A percentile compares a stretch with the other conserved stretches of the same genome.
Conservation (phyloP, 2,329 filamentous ascomycete genomes). For the Fusarium chaquense region DNA sequence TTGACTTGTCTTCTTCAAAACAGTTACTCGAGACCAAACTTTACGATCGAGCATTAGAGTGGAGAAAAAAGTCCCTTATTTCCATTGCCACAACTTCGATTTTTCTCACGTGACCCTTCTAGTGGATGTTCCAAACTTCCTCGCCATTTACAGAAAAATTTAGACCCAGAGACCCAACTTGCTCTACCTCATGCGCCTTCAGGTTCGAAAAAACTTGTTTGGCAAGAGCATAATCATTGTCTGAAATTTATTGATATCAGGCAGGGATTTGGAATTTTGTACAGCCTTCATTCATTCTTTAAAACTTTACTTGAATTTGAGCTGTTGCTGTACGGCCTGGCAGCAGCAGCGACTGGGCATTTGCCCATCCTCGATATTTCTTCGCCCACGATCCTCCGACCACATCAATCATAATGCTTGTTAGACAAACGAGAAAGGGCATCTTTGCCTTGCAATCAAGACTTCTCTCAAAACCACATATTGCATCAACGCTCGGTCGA, state of each 20-base stretch:
- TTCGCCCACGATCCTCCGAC: constrained; percentile 3
- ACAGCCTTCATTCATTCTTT: not conserved
- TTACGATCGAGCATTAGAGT: not conserved
- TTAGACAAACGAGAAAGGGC: constrained; percentile 51
- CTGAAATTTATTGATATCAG: not conserved
- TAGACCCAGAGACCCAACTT: constrained; percentile 37
- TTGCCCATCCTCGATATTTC: constrained; percentile 20
- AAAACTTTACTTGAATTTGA: not conserved
- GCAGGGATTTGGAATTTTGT: not conserved
- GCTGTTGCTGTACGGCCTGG: not conserved
- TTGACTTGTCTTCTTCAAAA: no score
- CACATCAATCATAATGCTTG: constrained; percentile 51
- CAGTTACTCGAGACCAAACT: no score
- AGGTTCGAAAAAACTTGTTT: constrained; percentile 1
- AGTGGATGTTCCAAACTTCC: constrained; percentile 11
- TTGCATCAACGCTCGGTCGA: constrained; percentile 35
- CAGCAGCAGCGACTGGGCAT: constrained; percentile 36
- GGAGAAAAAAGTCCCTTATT: constrained; percentile 18
- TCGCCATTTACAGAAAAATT: constrained; percentile 47
- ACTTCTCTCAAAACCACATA: constrained; percentile 32
- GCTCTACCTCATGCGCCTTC: constrained; percentile 34
- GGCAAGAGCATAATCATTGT: not conserved
- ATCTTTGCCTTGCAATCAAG: constrained; percentile 24
- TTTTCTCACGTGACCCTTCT: constrained; percentile 37
- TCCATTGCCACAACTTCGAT: constrained; percentile 16